Evolutionary conservation across 163 green algal species (phyloP).

Genomic region (Chloroidium sp.): DNA sequence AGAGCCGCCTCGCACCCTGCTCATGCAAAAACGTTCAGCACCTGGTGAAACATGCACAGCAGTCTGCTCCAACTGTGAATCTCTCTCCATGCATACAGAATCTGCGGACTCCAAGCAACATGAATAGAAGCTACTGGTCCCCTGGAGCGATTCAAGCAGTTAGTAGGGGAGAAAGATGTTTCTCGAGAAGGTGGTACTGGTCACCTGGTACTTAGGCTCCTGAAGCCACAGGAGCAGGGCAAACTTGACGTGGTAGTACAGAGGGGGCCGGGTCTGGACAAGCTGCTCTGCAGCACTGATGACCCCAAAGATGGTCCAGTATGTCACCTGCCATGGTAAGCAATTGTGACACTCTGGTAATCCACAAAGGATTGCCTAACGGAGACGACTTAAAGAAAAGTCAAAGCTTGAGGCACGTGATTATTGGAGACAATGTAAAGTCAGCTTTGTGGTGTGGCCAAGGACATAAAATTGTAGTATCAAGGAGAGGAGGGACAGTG

Average conservation of each 20-base stretch:
- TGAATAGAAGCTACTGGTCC: no score
- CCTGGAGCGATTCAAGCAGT: background rate
- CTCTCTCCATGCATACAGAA: no score
- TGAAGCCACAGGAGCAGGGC: background rate
- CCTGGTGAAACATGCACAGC: background rate
- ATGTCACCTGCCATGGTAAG: background rate
- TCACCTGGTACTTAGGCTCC: background rate
- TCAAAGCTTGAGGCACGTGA: no score
- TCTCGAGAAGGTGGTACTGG: no score
- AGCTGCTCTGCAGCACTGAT: background rate
- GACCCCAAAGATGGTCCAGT: background rate
- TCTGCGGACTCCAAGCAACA: no score
- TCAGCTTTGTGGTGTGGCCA: no score
- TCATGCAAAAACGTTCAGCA: background rate
- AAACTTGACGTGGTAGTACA: background rate
- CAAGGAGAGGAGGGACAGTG: no score
- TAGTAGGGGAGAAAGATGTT: background rate
- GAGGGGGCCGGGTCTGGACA: background rate
- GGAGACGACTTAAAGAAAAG: no score
- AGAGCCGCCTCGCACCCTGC: background rate
- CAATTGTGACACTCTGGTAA: no score
- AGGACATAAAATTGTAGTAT: no score
- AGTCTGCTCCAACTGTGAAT: background rate
- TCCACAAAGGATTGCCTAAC: no score
- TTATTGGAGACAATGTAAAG: no score